Base-by-base conservation (phyloP, 2,329 filamentous ascomycete genomes). In the Aspergillus carbonarius region DNA sequence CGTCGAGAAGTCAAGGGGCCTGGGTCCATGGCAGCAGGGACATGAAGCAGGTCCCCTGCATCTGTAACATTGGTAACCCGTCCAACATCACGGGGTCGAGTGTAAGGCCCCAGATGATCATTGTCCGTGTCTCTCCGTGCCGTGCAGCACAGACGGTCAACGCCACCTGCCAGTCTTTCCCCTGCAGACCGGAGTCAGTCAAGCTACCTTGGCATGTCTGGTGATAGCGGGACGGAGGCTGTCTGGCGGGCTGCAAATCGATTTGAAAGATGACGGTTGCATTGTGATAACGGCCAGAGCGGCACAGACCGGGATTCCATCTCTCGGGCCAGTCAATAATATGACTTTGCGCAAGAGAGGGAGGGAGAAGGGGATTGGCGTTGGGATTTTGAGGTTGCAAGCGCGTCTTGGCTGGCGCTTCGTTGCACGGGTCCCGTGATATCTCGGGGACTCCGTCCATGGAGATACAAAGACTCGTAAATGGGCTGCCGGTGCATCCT, bases 121-220 rank as follows among this genome's bases (percentile, higher is more conserved):
- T 59, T 59, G 51, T 30, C 30, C 42, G 30, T 54, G 48, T 49
- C 18, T 44, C 48, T 42, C 13, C 49, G 18, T 54, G 25, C n/a
- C 25, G n/a, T 32, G 50, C 50, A 54, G 51, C n/a, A 27, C 15
- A 34, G 23, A 23, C 30, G 5, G 39, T 23, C 37, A 39, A 32
- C 15, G 25, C 27, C 27, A 32, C 39, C 13, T 32, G 12, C 27
- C 27, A 12, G 51, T 20, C 18, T 53, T n/a, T 53, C 39, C 23
- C 27, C 50, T 54, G 39, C 51, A 25, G 48, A 32, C 20, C 7
- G 9, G 30, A 25, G 18, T 51, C 20, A 35, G 13, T 50, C 44
- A 57, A 44, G 50, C 23, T 27, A 32, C 27, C 50, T 58, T 57
- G 50, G 55, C 50, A 34, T 37, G 55, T 57, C 55, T 46, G 55